Evolutionary conservation across 441 rosid species (phyloP).

Genomic region (Melastoma candidum): DNA sequence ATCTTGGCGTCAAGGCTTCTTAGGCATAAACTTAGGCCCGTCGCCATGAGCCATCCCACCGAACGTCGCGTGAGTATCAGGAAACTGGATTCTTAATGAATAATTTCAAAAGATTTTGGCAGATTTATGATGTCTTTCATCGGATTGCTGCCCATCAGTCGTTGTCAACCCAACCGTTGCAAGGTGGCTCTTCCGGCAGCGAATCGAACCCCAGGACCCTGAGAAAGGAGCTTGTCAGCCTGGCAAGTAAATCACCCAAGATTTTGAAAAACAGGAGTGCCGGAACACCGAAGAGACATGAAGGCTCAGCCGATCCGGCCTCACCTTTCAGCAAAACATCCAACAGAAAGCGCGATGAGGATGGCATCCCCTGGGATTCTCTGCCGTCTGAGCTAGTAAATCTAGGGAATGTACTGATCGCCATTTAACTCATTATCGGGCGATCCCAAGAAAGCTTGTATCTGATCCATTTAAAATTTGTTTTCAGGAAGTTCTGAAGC

Average conservation of each 20-base stretch:
- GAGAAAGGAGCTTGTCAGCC: constrained; percentile 14
- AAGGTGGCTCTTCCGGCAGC: constrained; percentile 24
- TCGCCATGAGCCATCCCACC: constrained; percentile 5
- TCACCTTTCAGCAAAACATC: constrained; percentile 1
- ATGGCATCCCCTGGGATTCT: constrained; percentile 39
- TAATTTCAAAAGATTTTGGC: too few relatives aligned
- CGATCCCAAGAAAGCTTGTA: background rate
- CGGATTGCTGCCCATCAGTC: constrained; percentile 17
- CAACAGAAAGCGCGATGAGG: constrained; percentile 23
- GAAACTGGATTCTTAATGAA: too few relatives aligned
- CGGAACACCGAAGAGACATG: constrained; percentile 13
- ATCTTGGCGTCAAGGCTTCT: constrained; percentile 18
- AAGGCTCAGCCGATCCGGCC: constrained; percentile 18
- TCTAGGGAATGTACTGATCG: constrained; percentile 44
- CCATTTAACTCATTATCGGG: too few relatives aligned
- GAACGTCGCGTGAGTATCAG: constrained; percentile 20
- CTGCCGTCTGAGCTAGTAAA: constrained; percentile 44
- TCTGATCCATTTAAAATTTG: background rate
- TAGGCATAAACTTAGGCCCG: constrained; percentile 26
- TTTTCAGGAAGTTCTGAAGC: constrained; percentile 44
- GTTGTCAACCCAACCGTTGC: constrained; percentile 20
- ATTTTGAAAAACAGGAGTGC: constrained; percentile 9
- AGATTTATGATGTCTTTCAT: too few relatives aligned
- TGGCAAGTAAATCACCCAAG: constrained; percentile 15
- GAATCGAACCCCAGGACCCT: constrained; percentile 20